A percentile compares a stretch with the other conserved stretches of the same genome.
Evolutionary conservation across 345 rosid species (phyloP).

Genomic region (Dipteronia dyeriana): DNA sequence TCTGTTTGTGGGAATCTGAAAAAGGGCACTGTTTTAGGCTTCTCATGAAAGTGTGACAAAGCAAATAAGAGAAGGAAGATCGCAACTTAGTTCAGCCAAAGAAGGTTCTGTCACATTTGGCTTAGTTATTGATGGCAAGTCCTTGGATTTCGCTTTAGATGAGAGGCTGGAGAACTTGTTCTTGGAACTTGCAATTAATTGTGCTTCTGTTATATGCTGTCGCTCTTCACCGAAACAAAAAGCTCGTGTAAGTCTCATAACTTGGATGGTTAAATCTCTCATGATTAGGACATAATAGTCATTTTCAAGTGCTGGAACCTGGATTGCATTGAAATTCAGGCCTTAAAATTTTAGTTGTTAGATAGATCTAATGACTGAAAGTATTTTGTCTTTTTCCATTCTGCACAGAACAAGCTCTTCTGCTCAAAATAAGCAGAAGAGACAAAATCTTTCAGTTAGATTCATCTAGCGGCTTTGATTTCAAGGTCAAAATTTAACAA

Average conservation of each 20-base stretch:
- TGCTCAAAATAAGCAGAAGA: neutral
- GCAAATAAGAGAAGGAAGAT: conserved; percentile 50
- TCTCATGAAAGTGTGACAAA: conserved; percentile 48
- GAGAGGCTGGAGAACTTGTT: conserved; percentile 47
- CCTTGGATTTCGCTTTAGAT: conserved; percentile 62
- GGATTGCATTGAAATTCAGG: neutral
- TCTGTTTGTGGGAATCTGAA: conserved; percentile 13
- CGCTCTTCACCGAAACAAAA: conserved; percentile 93
- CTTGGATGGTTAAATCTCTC: conserved; percentile 1
- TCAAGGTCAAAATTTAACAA: neutral
- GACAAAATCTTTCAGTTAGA: neutral
- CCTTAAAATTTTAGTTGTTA: neutral
- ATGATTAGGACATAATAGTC: neutral
- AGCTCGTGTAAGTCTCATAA: conserved; percentile 73
- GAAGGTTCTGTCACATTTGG: conserved; percentile 39
- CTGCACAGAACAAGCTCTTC: neutral
- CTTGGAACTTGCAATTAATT: conserved; percentile 60
- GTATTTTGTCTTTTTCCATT: neutral
- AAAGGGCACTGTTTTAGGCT: conserved; percentile 43
- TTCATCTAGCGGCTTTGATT: neutral
- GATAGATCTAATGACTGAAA: neutral
- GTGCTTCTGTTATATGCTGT: conserved; percentile 84
- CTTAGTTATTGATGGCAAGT: conserved; percentile 86
- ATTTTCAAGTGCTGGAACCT: neutral
- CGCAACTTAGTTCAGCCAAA: conserved; percentile 33